Evolutionary conservation across 2,329 filamentous ascomycete species (phyloP).

Genomic region (Achaetomium macrosporum): DNA sequence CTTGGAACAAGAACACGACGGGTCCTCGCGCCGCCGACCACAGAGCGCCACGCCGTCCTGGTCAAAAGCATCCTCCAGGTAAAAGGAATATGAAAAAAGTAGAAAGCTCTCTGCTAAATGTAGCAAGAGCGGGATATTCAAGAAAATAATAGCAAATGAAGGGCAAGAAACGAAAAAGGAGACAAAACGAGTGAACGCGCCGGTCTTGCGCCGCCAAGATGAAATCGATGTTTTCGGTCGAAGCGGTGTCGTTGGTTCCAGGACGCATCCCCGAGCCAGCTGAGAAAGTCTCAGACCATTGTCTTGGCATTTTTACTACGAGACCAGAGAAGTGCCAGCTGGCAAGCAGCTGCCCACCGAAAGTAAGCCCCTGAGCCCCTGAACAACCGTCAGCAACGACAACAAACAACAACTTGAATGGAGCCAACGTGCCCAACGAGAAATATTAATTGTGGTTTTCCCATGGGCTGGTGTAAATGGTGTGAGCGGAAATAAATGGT

Average conservation of each 20-base stretch:
- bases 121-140: background rate
- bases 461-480: too few species aligned
- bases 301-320: constrained; percentile 1
- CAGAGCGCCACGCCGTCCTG: constrained; percentile 10
- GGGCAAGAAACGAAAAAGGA: constrained; percentile 2
- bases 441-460: too few species aligned
- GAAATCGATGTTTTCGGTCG: background rate
- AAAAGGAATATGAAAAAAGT: background rate
- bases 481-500: too few species aligned
- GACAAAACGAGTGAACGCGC: constrained; percentile 6
- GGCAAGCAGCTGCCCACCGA: background rate
- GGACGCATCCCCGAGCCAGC: constrained; percentile 3
- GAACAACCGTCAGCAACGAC: background rate
- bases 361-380: background rate
- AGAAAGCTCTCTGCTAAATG: too few species aligned
- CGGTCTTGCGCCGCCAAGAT: constrained; percentile 6
- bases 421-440: too few species aligned
- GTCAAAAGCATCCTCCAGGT: constrained; percentile 6
- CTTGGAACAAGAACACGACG: background rate
- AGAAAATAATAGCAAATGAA: background rate
- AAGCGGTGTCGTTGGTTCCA: constrained; percentile 10
- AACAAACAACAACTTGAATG: background rate
- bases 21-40: background rate
- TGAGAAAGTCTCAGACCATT: background rate
- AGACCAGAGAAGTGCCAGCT: background rate